Evolutionary conservation across 345 rosid species (phyloP).

Genomic region (Dovyalis caffra): DNA sequence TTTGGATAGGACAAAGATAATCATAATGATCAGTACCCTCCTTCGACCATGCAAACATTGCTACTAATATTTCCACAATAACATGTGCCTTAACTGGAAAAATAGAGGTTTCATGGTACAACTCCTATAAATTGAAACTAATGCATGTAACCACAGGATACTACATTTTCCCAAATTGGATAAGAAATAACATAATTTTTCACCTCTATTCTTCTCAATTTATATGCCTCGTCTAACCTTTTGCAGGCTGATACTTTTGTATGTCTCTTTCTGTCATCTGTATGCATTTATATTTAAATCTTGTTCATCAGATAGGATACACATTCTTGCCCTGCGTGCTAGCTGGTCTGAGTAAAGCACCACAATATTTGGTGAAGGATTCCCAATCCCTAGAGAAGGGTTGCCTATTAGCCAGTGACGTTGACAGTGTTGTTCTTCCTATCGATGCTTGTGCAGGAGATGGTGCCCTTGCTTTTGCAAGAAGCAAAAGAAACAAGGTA

Average conservation of each 20-base stretch:
- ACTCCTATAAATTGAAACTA: not conserved
- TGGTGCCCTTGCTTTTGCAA: conserved; percentile 58
- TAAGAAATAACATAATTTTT: not conserved
- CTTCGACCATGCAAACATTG: not conserved
- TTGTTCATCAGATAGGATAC: conserved; percentile 42
- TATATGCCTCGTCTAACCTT: not conserved
- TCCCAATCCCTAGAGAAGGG: conserved; percentile 28
- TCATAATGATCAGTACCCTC: not conserved
- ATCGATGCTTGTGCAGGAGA: conserved; percentile 59
- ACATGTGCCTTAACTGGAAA: not conserved
- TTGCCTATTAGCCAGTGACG: conserved; percentile 45
- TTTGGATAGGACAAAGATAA: not conserved
- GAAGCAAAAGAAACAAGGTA: conserved; percentile 41
- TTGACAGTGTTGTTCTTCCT: conserved; percentile 59
- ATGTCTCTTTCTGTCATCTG: not conserved
- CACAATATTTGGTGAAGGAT: conserved; percentile 40
- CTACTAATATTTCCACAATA: not conserved
- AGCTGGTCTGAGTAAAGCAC: conserved; percentile 58
- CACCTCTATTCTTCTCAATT: not conserved
- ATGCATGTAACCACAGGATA: not conserved
- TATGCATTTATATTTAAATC: not conserved
- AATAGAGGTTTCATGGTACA: not conserved
- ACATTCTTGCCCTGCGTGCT: conserved; percentile 67
- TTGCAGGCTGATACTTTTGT: not conserved
- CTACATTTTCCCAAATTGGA: not conserved